Evolutionary conservation across 164 flowering plant genomes (phyloP).

Genomic region (Aristolochia contorta): DNA sequence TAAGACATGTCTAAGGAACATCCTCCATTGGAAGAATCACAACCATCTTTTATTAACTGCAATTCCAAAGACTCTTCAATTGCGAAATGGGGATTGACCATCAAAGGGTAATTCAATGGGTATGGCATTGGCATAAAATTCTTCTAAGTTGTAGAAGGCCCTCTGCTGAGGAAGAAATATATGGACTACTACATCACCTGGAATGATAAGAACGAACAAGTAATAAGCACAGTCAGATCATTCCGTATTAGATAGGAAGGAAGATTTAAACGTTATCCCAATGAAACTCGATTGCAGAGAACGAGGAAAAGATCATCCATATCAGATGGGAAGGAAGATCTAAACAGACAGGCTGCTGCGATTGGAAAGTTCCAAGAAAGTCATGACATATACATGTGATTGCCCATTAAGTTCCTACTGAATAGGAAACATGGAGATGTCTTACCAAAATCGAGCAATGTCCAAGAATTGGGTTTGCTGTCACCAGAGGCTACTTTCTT

Average conservation of each 20-base stretch:
- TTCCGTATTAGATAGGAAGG: not conserved
- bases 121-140: slow-evolving; percentile 89
- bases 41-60: too few species aligned
- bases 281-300: too few species aligned
- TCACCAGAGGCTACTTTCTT: slow-evolving; percentile 72
- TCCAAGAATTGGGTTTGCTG: slow-evolving; percentile 86
- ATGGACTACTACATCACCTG: slow-evolving; percentile 96
- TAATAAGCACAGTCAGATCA: not conserved
- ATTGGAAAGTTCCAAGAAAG: too few species aligned
- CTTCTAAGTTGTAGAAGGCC: slow-evolving; percentile 85
- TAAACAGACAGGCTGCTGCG: too few species aligned
- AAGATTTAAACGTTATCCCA: not conserved
- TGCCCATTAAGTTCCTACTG: too few species aligned
- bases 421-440: not conserved
- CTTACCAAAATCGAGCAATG: slow-evolving; percentile 86
- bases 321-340: too few species aligned
- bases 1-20: too few species aligned
- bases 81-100: slow-evolving; percentile 40
- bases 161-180: slow-evolving; percentile 82
- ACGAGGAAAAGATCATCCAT: too few species aligned
- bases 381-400: too few species aligned
- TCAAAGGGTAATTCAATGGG: slow-evolving; percentile 72
- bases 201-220: not conserved
- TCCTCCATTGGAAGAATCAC: too few species aligned
- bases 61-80: slow-evolving; percentile 14